These are phyloP conservation scores for Mycocentrospora acerina DNA, from an alignment of 2,329 filamentous ascomycete species.

Conservation along the genomic window DNA sequence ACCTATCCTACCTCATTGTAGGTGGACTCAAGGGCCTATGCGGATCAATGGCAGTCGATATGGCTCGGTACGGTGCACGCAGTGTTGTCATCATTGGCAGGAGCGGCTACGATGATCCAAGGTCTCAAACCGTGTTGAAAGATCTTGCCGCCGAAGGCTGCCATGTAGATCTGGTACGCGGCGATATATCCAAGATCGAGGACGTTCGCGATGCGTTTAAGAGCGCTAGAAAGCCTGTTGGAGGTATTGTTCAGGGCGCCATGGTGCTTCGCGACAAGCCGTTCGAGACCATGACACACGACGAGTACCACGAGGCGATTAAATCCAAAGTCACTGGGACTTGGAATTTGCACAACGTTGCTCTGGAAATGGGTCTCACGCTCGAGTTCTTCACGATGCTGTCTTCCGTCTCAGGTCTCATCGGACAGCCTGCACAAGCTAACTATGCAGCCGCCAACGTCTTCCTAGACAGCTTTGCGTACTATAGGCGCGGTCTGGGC, in stretches of 20 bases:
- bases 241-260: constrained; percentile 14
- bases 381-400: constrained; percentile 16
- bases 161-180: background rate
- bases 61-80: constrained; percentile 16
- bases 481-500: background rate
- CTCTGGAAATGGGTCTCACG: background rate
- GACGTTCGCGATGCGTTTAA: background rate
- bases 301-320: constrained; percentile 3
- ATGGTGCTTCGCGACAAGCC: constrained; percentile 18
- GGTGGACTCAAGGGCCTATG: constrained; percentile 18
- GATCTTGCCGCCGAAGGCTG: constrained; percentile 1
- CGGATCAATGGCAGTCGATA: constrained; percentile 11
- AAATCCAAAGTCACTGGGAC: constrained; percentile 8
- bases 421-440: constrained; percentile 9
- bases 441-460: constrained; percentile 14
- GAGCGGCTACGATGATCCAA: constrained; percentile 1
- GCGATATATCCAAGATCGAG: background rate
- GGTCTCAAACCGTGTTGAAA: background rate
- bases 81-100: constrained; percentile 12
- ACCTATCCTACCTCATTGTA: constrained; percentile 18
- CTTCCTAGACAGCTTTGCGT: constrained; percentile 13
- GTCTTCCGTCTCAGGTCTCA: constrained; percentile 10
- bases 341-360: constrained; percentile 11
- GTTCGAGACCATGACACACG: constrained; percentile 8
- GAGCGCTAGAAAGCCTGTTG: constrained; percentile 10